Evolutionary conservation across 305 asterid species (phyloP).

Genomic region (Fraxinus nigra): DNA sequence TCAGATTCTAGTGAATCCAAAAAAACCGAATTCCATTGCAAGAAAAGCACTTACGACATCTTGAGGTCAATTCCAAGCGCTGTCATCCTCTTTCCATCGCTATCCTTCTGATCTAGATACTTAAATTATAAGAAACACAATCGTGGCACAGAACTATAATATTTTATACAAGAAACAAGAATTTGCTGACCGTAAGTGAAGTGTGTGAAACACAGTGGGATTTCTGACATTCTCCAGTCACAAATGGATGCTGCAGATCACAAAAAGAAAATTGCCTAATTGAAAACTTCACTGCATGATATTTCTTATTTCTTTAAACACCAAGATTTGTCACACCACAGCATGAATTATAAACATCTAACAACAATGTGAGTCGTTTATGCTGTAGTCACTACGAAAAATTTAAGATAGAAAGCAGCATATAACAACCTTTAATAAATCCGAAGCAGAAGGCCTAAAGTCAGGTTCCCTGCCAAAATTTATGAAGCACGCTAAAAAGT

Average conservation of each 20-base stretch:
- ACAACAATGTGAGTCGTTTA: conserved; percentile 23
- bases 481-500: conserved; percentile 9
- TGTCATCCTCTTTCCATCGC: conserved; percentile 47
- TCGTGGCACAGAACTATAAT: conserved; percentile 7
- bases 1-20: conserved; percentile 2
- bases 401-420: conserved; percentile 10
- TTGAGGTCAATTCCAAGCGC: conserved; percentile 49
- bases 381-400: conserved; percentile 3
- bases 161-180: conserved; percentile 10
- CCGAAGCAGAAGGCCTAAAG: conserved; percentile 76
- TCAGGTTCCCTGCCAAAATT: conserved; percentile 77
- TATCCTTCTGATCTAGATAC: conserved; percentile 44
- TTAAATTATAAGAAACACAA: conserved; percentile 19
- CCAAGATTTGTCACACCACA: neutral
- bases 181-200: conserved; percentile 56
- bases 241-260: conserved; percentile 85
- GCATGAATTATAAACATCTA: conserved; percentile 26
- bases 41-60: conserved; percentile 55
- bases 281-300: neutral
- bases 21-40: neutral
- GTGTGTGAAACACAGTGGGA: conserved; percentile 47
- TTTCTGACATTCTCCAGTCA: conserved; percentile 69
- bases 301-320: neutral
- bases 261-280: conserved; percentile 12
- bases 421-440: conserved; percentile 72